Conservation (phyloP, 2,329 filamentous ascomycete genomes). For the Aspergillus sp. region DNA sequence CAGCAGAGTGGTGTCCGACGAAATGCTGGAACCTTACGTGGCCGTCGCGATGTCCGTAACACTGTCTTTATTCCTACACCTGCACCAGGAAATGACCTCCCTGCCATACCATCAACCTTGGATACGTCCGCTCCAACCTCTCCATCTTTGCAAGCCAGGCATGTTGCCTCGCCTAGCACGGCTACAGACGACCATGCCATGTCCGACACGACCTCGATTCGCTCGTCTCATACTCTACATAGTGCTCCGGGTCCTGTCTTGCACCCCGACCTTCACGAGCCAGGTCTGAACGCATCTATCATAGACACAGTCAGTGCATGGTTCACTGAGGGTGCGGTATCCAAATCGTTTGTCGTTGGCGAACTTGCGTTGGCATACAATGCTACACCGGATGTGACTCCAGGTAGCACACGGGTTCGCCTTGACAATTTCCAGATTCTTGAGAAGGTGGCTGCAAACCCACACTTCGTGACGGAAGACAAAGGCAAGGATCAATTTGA, state of each 20-base stretch:
- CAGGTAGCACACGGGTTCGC: slow-evolving; percentile 66
- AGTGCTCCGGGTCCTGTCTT: slow-evolving; percentile 67
- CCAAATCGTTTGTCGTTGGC: slow-evolving; percentile 73
- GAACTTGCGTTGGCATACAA: slow-evolving; percentile 90
- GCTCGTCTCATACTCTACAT: slow-evolving; percentile 79
- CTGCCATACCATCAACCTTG: slow-evolving; percentile 27
- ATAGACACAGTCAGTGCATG: slow-evolving; percentile 87
- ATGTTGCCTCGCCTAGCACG: slow-evolving; percentile 52
- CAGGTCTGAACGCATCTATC: slow-evolving; percentile 83
- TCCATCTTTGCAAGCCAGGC: slow-evolving; percentile 37
- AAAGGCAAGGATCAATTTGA: slow-evolving; percentile 45
- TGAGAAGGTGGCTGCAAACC: slow-evolving; percentile 91
- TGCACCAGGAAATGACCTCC: slow-evolving; percentile 38
- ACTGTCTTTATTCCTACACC: slow-evolving; percentile 76
- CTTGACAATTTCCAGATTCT: slow-evolving; percentile 86
- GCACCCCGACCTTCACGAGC: slow-evolving; percentile 77
- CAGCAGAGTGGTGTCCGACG: slow-evolving; percentile 60
- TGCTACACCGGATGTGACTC: slow-evolving; percentile 32
- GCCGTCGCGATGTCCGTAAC: slow-evolving; percentile 86
- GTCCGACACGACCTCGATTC: slow-evolving; percentile 88
- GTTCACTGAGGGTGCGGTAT: slow-evolving; percentile 73
- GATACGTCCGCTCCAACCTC: slow-evolving; percentile 36
- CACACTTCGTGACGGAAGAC: slow-evolving; percentile 76
- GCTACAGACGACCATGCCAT: slow-evolving; percentile 65
- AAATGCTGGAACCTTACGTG: slow-evolving; percentile 75